Percentiles rank a stretch among this genome's conserved stretches.
Evolutionary conservation across 2,329 filamentous ascomycete species (phyloP).

Genomic region (Aspergillus neoniger): DNA sequence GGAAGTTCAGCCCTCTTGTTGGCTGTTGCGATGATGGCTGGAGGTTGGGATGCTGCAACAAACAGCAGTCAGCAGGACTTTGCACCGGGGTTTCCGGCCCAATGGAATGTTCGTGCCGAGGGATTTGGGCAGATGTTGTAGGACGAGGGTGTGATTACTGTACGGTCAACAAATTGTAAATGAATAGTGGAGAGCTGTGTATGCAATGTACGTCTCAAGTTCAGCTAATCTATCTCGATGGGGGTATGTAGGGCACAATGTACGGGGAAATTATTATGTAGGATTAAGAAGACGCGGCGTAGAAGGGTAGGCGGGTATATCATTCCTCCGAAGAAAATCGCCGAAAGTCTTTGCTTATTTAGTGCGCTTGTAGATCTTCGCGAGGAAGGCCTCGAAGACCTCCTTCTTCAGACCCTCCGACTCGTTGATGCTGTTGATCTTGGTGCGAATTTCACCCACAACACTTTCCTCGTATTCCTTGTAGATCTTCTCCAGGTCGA

Average conservation of each 20-base stretch:
- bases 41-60: conserved; percentile 52
- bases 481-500: conserved; percentile 81
- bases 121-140: background rate
- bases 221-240: conserved; percentile 9
- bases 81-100: background rate
- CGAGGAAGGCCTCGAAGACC: conserved; percentile 85
- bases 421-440: conserved; percentile 82
- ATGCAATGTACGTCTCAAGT: background rate
- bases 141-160: background rate
- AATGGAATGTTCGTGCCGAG: background rate
- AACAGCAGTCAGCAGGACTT: conserved; percentile 1
- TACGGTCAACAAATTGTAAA: background rate
- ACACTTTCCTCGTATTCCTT: conserved; percentile 85
- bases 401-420: conserved; percentile 83
- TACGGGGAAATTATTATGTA: background rate
- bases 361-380: conserved; percentile 97
- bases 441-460: conserved; percentile 72
- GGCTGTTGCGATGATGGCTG: conserved; percentile 59
- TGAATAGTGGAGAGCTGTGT: background rate
- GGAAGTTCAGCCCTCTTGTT: conserved; percentile 53
- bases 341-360: conserved; percentile 66
- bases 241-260: conserved; percentile 8
- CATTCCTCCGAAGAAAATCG: conserved; percentile 3
- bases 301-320: conserved; percentile 6
- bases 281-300: conserved; percentile 1